These are phyloP conservation scores for Backusella westeae DNA, from an alignment of 192 early-diverging fungal genomes.

Conservation along the genomic window DNA sequence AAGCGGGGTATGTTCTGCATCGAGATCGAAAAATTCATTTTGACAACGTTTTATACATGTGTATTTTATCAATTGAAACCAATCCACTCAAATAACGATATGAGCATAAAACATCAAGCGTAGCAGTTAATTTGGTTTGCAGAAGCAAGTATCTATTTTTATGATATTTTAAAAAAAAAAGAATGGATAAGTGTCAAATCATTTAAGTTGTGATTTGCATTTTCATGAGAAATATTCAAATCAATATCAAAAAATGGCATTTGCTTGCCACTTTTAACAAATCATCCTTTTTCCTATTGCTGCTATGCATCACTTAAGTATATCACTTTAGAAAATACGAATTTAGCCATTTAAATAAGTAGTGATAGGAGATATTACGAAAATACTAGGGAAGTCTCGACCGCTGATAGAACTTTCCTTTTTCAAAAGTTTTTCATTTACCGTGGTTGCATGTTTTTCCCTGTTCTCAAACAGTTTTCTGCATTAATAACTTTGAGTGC, in stretches of 20 bases:
- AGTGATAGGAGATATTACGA: background rate
- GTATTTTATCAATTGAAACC: background rate
- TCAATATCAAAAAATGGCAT: too few species aligned
- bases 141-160: background rate
- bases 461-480: background rate
- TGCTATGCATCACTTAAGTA: background rate
- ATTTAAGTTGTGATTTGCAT: background rate
- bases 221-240: too few species aligned
- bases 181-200: background rate
- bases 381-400: background rate
- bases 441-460: background rate
- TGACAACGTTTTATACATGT: background rate
- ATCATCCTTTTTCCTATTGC: background rate
- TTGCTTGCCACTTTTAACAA: too few species aligned
- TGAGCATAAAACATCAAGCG: background rate
- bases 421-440: background rate
- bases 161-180: background rate
- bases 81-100: background rate
- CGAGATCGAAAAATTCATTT: background rate
- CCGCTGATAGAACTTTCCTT: background rate
- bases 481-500: background rate
- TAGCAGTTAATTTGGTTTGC: background rate
- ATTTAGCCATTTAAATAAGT: background rate
- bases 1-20: background rate
- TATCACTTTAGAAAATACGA: background rate